Evolutionary conservation across 164 flowering plant species (phyloP), one percentile per base, ranked within the genome.

Genomic region (Brasenia schreberi): DNA sequence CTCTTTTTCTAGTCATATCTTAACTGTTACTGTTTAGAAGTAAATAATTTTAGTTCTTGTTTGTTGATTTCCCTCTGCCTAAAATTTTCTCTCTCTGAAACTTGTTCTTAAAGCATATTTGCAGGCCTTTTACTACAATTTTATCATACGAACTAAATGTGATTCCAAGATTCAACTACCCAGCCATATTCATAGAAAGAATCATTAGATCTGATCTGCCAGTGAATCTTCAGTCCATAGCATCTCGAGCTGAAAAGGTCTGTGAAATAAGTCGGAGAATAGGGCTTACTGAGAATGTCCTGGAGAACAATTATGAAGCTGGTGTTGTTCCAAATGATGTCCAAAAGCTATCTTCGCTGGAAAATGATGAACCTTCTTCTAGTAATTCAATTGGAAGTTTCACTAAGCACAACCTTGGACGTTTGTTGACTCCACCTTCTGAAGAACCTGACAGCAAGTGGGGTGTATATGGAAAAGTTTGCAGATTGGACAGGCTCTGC

Each of bases 181-280:
- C 98, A n/a, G 89, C 97, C 67, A 94, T 94, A 73, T 85, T 90
- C 71, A 64, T 94, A 74, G 98, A 90, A 81, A 82, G 89, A 71
- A 94, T 94, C 56, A 94, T 94, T 62, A 78, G 89, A 66, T 94
- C 96, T 69, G 96, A 94, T 79, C 97, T 89, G 72, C 96, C 97
- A 61, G 89, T 89, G 58, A 90, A 94, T 74, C 98, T 94, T 67
- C 87, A 74, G 73, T 97, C 97, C 60, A 70, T 94, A 78, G 92
- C 97, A 59, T 74, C 81, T 72, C 81, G 87, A 75, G 84, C 90
- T 18, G 96, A 93, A 79, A 81, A 73, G 61, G 79, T 17, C 45
- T 83, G 75, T 71, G 68, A 69, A 65, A 83, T 77, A 18, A 77
- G 64, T 70, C 70, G 71, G 66, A 76, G 77, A 65, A 12, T 65